Conservation (phyloP, 148 eudicot genomes). For the Dianthus caryophyllus region DNA sequence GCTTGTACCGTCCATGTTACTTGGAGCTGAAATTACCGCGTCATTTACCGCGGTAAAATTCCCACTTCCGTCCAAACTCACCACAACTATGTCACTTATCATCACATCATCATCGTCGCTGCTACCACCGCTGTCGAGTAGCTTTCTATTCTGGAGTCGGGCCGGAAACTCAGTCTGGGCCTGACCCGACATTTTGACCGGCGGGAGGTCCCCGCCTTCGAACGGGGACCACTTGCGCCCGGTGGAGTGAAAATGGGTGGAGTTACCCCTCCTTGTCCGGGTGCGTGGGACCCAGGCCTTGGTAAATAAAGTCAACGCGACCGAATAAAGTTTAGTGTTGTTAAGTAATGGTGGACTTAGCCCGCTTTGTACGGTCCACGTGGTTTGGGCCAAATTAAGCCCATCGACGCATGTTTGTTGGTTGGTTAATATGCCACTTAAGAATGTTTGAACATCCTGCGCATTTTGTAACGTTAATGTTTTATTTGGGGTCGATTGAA, state of each 20-base stretch:
- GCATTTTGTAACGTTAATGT: constrained; percentile 31
- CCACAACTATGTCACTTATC: constrained; percentile 49
- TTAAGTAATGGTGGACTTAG: constrained; percentile 40
- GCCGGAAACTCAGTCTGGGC: constrained; percentile 28
- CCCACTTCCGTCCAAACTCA: constrained; percentile 48
- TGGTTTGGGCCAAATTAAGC: constrained; percentile 36
- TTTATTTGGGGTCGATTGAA: constrained; percentile 24
- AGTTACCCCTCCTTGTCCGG: constrained; percentile 22
- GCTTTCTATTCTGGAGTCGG: constrained; percentile 24
- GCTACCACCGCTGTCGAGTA: constrained; percentile 24
- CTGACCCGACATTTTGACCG: constrained; percentile 34
- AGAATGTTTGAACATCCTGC: constrained; percentile 58
- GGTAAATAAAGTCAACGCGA: constrained; percentile 56
- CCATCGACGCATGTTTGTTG: constrained; percentile 80
- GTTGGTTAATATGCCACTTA: constrained; percentile 71
- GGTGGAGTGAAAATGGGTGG: not conserved
- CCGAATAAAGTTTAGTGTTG: constrained; percentile 52
- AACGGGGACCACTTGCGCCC: constrained; percentile 20
- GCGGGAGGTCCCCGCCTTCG: constrained; percentile 30
- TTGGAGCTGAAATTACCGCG: constrained; percentile 64
- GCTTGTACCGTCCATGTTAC: constrained; percentile 24
- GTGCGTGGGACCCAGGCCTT: constrained; percentile 52
- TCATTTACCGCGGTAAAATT: constrained; percentile 50
- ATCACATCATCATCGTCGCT: constrained; percentile 24
- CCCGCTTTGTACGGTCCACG: constrained; percentile 47